Base-by-base conservation (phyloP, 805 yeast genomes). In the Candida michaelii region DNA sequence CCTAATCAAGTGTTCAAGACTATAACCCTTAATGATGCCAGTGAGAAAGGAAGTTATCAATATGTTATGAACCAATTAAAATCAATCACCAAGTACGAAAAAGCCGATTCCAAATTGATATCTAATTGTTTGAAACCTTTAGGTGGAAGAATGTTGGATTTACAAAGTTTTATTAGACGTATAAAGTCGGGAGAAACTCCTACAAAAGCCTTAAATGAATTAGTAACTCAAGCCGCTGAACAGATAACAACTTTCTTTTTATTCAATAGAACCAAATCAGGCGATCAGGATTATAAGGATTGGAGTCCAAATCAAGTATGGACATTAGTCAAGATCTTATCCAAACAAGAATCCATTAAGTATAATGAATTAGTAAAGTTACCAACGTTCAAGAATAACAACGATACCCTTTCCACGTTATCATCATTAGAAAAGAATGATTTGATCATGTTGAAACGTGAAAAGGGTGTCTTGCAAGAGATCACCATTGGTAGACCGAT, bases 101-200 rank as follows among this genome's bases (percentile, higher is more conserved):
- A 49, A 27, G 27, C 33, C 21, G 36, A 44, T 36, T 16, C 41
- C 6, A 45, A 39, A 13, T 53, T 59, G n/a, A 69, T 89, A 17
- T 82, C 79, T 17, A 62, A 66, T 4, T 75, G 82, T 24, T 65
- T 90, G 25, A 79, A 69, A 19, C 95, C 96, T 10, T 65, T 93
- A 19, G 99, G 99, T 15, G 99, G 99, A 30, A 80, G 99, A 48
- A 85, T 91, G 90, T 73, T 89, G 34, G 99, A 93, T 60, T 71
- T 93, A 39, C 97, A 93, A 62, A 83, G 91, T 21, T 89, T 88
- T 63, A 85, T 85, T 1, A 77, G 98, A 58, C 83, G 98, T 39
- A 77, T 93, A 13, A 82, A 82, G 53, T 80, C 91, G 1, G 99
- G 99, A 5, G 99, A 93, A 58, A 59, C 77, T 6, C 95, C 96